Evolutionary conservation across 441 rosid genomes (phyloP).

Genomic region (Corymbia citriodora): DNA sequence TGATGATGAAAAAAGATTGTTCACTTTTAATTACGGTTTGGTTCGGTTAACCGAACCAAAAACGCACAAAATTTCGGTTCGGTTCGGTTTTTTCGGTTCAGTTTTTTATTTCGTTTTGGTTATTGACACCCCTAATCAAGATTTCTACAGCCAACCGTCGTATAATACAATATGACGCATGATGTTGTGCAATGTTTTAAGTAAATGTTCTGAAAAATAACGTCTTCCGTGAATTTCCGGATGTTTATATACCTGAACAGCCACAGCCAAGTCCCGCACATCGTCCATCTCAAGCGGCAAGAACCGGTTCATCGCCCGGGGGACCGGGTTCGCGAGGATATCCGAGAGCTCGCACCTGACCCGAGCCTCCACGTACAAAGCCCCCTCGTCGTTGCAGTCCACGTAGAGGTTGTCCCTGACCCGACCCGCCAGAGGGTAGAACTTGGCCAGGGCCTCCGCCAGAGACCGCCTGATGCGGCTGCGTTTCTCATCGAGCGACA

Average conservation of each 20-base stretch:
- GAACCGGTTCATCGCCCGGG: neutral
- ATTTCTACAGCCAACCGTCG: neutral
- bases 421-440: constrained; percentile 7
- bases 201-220: neutral
- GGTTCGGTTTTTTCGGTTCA: no score
- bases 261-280: neutral
- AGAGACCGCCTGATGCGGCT: neutral
- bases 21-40: no score
- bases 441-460: neutral
- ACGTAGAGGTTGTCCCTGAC: neutral
- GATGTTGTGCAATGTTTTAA: neutral
- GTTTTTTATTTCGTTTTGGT: no score
- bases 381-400: constrained; percentile 6
- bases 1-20: no score
- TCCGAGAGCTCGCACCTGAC: neutral
- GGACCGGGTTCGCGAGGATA: neutral
- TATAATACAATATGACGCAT: neutral
- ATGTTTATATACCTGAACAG: neutral
- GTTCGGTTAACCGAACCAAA: no score
- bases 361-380: neutral
- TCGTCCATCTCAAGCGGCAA: neutral
- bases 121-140: no score
- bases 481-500: neutral
- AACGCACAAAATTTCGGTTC: no score
- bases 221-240: neutral